These are phyloP conservation scores for Populus davidiana DNA, from an alignment of 345 rosid species.

Conservation along the genomic window DNA sequence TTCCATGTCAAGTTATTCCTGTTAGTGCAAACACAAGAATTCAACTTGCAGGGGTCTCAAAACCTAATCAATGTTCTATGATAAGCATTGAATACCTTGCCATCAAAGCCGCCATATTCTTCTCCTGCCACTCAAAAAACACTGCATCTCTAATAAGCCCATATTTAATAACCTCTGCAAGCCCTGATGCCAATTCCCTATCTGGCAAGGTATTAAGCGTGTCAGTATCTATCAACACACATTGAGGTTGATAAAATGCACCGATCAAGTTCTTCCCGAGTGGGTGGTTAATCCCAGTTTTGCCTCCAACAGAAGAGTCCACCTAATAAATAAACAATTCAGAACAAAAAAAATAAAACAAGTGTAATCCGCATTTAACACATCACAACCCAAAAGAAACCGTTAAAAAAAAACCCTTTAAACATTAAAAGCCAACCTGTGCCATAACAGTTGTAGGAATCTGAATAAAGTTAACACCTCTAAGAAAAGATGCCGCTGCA, in stretches of 20 bases:
- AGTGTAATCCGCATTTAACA: neutral
- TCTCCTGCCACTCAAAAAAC: slow-evolving; percentile 97
- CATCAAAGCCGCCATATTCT: slow-evolving; percentile 64
- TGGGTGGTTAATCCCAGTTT: slow-evolving; percentile 88
- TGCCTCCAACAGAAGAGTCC: slow-evolving; percentile 99
- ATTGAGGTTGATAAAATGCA: slow-evolving; percentile 97
- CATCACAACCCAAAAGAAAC: neutral
- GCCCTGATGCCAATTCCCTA: slow-evolving; percentile 89
- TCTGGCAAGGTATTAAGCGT: slow-evolving; percentile 85
- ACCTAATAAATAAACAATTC: slow-evolving; percentile 45
- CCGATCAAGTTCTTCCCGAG: slow-evolving; percentile 98
- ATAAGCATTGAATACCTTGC: slow-evolving; percentile 53
- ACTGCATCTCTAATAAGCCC: slow-evolving; percentile 94
- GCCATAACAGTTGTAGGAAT: slow-evolving; percentile 99
- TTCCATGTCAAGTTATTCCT: neutral
- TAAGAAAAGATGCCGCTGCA: slow-evolving; percentile 92
- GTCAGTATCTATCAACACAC: slow-evolving; percentile 85
- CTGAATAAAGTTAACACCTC: slow-evolving; percentile 98
- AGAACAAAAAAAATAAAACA: neutral
- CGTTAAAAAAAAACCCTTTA: neutral
- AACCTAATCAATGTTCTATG: neutral
- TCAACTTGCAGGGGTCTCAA: neutral
- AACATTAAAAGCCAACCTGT: slow-evolving; percentile 47
- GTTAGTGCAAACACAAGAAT: too few relatives aligned
- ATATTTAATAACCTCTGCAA: slow-evolving; percentile 92